Conservation (phyloP, 2,329 filamentous ascomycete species). For the Aphanoascus verrucosus region DNA sequence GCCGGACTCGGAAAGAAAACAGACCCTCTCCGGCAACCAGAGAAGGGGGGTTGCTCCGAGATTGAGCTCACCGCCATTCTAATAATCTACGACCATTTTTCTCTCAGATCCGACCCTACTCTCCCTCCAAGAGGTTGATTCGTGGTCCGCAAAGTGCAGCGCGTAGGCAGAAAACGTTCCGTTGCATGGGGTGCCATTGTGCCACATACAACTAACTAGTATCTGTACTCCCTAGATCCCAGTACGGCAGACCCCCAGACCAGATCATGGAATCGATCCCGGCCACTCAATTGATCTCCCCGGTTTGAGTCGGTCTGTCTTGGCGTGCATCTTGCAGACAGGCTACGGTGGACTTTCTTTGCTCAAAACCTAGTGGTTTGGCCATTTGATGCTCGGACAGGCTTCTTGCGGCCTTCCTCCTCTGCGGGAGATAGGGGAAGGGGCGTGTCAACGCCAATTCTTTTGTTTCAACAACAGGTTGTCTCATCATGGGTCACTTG, state of each 20-base stretch:
- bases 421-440: no score
- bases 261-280: background rate
- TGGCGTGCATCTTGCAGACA: constrained; percentile 2
- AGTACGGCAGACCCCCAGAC: no score
- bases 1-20: background rate
- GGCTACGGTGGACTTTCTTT: background rate
- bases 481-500: no score
- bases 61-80: constrained; percentile 7
- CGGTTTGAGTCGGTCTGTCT: background rate
- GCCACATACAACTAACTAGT: background rate
- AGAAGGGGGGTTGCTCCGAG: background rate
- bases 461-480: no score
- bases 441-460: no score
- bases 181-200: background rate
- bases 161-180: background rate
- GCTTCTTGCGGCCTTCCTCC: no score
- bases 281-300: constrained; percentile 4
- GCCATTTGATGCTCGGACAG: no score
- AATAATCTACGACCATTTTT: background rate
- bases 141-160: background rate
- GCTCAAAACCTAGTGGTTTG: background rate
- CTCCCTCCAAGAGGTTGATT: background rate
- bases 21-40: background rate
- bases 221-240: background rate
- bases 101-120: background rate